phyloP scores from a whole-genome alignment of 164 flowering plant species.

The Aristolochia californica region DNA sequence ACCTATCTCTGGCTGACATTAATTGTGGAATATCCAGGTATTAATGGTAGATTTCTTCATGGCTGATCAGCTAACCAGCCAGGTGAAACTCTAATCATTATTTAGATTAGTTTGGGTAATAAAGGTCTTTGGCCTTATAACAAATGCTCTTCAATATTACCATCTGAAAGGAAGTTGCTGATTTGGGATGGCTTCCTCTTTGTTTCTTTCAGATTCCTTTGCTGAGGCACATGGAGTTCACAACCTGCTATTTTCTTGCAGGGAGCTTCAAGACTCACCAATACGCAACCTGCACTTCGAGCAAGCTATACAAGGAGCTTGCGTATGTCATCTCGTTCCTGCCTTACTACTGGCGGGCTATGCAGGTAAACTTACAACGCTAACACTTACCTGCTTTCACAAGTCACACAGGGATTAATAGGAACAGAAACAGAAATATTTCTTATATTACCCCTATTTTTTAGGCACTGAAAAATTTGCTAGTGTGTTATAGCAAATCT shows the following conservation, averaged over 20 bases:
- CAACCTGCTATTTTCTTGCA: constrained; percentile 76
- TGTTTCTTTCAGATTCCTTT: constrained; percentile 56
- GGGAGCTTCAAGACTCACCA: constrained; percentile 57
- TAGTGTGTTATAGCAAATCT: no score
- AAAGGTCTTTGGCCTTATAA: neutral
- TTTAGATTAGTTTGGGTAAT: neutral
- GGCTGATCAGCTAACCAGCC: constrained; percentile 99
- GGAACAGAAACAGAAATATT: no score
- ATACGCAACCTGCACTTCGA: constrained; percentile 50
- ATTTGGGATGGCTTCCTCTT: neutral
- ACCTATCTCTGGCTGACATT: neutral
- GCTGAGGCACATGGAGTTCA: constrained; percentile 84
- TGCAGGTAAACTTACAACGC: constrained; percentile 68
- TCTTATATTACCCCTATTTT: no score
- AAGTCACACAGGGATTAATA: no score
- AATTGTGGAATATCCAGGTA: constrained; percentile 40
- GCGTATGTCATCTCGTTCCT: constrained; percentile 84
- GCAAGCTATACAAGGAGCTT: constrained; percentile 65
- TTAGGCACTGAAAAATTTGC: no score
- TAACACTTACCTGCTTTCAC: neutral
- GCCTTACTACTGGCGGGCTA: constrained; percentile 96
- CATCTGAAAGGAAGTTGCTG: neutral
- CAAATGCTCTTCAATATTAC: neutral
- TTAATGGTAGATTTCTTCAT: constrained; percentile 91
- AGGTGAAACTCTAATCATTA: constrained; percentile 35